Percentiles rank a stretch among this genome's conserved stretches.
phyloP scores from a whole-genome alignment of 768 basidiomycete genomes.

The Aureoboletus auriporus region DNA sequence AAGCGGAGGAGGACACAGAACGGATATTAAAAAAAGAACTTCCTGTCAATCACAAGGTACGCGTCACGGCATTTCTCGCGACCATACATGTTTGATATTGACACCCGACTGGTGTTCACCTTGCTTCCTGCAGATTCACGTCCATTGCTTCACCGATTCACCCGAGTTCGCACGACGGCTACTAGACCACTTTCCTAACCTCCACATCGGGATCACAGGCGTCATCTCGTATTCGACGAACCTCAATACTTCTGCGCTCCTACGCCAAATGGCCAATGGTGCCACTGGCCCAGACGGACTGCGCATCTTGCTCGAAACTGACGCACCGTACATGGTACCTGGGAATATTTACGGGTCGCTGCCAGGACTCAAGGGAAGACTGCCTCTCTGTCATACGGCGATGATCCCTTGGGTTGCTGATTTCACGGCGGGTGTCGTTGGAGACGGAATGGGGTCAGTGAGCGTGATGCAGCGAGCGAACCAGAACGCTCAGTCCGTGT shows the following conservation, averaged over 20 bases:
- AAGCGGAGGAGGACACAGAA: constrained; percentile 82
- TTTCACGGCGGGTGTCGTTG: constrained; percentile 52
- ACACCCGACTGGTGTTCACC: neutral
- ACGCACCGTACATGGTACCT: constrained; percentile 87
- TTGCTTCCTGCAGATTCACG: constrained; percentile 70
- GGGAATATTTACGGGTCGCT: constrained; percentile 63
- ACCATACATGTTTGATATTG: neutral
- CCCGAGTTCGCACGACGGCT: constrained; percentile 70
- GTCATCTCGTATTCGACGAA: too few relatives aligned
- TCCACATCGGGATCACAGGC: too few relatives aligned
- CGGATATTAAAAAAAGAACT: constrained; percentile 73
- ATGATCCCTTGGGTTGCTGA: constrained; percentile 88
- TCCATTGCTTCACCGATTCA: constrained; percentile 86
- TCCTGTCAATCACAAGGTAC: constrained; percentile 63
- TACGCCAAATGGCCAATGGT: too few relatives aligned
- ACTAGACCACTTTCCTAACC: constrained; percentile 33
- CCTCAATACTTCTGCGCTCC: too few relatives aligned
- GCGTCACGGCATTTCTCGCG: constrained; percentile 5
- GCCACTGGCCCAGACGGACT: constrained; percentile 26
- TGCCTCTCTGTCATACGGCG: constrained; percentile 71
- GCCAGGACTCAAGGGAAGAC: constrained; percentile 46
- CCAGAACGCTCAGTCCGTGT: constrained; percentile 60
- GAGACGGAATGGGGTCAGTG: constrained; percentile 48
- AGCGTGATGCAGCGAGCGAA: constrained; percentile 58
- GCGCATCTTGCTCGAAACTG: constrained; percentile 73